Conservation (phyloP, 73 alveolate genomes). For the Urostyla sp. region DNA sequence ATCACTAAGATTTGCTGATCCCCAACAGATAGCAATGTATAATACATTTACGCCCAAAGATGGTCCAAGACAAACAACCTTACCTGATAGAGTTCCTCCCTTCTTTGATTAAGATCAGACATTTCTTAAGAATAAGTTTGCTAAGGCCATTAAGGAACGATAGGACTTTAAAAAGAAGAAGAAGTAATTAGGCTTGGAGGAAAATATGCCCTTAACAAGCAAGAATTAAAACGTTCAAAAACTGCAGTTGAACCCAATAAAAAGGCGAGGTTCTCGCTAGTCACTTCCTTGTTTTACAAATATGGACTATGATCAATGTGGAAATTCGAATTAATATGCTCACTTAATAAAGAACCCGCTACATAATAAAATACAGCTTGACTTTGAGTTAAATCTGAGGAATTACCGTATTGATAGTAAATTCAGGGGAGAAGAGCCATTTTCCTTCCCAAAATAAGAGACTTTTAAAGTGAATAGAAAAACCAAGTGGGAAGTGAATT, state of each 20-base stretch:
- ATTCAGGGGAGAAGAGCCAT: conserved; percentile 33
- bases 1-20: conserved; percentile 2
- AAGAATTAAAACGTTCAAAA: conserved; percentile 13
- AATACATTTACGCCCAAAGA: background rate
- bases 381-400: conserved; percentile 12
- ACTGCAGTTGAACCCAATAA: conserved; percentile 1
- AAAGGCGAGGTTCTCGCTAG: conserved; percentile 13
- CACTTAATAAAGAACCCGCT: conserved; percentile 3
- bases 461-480: conserved; percentile 24
- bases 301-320: conserved; percentile 24
- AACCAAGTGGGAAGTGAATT: no score
- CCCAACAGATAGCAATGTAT: background rate
- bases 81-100: conserved; percentile 31
- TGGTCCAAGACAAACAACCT: conserved; percentile 12
- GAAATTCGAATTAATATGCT: conserved; percentile 21
- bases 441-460: conserved; percentile 8
- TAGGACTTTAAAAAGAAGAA: background rate
- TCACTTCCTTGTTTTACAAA: background rate
- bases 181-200: background rate
- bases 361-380: conserved; percentile 15
- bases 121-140: conserved; percentile 16
- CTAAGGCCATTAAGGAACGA: conserved; percentile 19
- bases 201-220: background rate
- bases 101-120: conserved; percentile 36
- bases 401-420: conserved; percentile 2